Percentiles rank a stretch among this genome's conserved stretches.
Conservation (phyloP, 139 green algal species). For the Chlamydomonas applanata region DNA sequence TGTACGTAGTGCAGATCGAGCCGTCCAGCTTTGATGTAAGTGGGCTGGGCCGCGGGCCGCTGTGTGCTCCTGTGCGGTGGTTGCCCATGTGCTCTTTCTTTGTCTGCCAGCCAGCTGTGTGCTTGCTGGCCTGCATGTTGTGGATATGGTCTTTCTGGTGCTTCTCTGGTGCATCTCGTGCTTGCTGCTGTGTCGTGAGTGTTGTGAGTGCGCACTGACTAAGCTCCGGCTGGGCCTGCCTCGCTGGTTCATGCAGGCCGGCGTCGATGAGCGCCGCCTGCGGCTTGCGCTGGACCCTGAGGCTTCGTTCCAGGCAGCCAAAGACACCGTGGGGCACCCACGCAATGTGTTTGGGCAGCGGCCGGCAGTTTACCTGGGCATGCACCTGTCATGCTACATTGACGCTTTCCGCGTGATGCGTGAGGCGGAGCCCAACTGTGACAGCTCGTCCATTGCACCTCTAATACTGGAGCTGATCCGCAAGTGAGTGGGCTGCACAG, state of each 20-base stretch:
- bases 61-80: not conserved
- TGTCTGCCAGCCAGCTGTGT: no score
- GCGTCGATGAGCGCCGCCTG: slow-evolving; percentile 32
- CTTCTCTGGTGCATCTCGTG: no score
- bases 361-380: not conserved
- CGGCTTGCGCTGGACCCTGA: slow-evolving; percentile 7
- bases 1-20: not conserved
- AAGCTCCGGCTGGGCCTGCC: not conserved
- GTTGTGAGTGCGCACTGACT: no score
- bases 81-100: not conserved
- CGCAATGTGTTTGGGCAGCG: not conserved
- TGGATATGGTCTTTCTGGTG: no score
- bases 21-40: not conserved
- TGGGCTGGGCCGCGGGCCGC: no score
- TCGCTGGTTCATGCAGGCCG: slow-evolving; percentile 16
- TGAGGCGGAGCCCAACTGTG: not conserved
- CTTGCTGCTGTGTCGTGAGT: no score
- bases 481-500: not conserved
- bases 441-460: not conserved
- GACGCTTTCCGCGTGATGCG: not conserved
- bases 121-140: no score
- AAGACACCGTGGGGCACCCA: not conserved
- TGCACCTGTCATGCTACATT: not conserved
- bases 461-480: not conserved
- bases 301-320: slow-evolving; percentile 5